Evolutionary conservation across 2,329 filamentous ascomycete species (phyloP).

Genomic region (Epichloe gansuensis): DNA sequence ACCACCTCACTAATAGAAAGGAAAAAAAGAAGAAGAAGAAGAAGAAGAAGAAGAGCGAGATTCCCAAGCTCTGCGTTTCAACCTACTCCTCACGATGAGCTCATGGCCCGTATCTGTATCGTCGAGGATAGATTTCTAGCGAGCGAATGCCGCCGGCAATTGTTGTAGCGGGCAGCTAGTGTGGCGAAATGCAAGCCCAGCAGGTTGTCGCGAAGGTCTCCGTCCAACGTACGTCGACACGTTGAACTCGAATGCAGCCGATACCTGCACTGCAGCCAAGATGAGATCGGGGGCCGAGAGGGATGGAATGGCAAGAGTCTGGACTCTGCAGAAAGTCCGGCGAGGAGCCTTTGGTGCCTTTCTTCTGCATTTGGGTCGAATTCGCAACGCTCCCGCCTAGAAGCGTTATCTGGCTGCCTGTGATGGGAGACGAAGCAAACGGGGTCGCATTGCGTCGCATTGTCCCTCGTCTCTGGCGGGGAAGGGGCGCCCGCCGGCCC

Average conservation of each 20-base stretch:
- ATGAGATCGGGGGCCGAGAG: neutral
- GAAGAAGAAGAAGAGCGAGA: neutral
- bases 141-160: neutral
- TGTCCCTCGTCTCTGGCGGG: neutral
- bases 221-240: neutral
- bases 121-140: neutral
- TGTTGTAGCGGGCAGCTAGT: too few relatives aligned
- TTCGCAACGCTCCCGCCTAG: neutral
- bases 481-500: neutral
- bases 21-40: too few relatives aligned
- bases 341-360: too few relatives aligned
- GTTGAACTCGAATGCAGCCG: neutral
- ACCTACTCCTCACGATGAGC: neutral
- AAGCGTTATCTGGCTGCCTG: slow-evolving; percentile 6
- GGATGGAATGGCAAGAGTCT: neutral
- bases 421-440: neutral
- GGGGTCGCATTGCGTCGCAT: neutral
- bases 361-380: neutral
- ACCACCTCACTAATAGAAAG: too few relatives aligned
- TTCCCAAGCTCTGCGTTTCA: neutral
- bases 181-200: neutral
- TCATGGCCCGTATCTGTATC: neutral
- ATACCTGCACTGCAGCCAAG: neutral
- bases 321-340: neutral
- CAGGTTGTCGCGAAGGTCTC: neutral